phyloP scores from a whole-genome alignment of 148 eudicot species.

The Cornus suecica region DNA sequence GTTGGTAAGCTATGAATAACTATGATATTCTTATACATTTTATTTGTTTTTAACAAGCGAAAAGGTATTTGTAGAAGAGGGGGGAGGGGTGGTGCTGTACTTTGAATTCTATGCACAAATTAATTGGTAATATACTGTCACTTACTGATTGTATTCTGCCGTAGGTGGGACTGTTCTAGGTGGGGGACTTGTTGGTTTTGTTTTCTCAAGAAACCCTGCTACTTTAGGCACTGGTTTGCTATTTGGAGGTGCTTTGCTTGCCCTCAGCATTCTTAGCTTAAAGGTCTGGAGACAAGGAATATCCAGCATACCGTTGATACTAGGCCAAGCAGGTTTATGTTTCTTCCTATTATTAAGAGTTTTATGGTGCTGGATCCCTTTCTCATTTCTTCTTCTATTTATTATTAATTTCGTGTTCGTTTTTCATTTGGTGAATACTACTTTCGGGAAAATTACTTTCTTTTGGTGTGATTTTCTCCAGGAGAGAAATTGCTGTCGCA shows the following conservation, averaged over 20 bases:
- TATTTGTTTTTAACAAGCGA: no score
- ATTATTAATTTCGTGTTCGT: not conserved
- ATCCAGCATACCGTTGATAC: conserved; percentile 72
- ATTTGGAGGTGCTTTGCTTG: conserved; percentile 77
- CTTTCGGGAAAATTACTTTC: no score
- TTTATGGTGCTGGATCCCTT: not conserved
- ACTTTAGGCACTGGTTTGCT: conserved; percentile 57
- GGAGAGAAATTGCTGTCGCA: conserved; percentile 26
- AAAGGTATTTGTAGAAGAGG: no score
- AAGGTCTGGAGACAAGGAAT: conserved; percentile 87
- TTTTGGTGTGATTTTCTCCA: conserved; percentile 30
- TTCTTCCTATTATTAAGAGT: not conserved
- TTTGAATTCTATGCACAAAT: no score
- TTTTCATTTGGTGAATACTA: not conserved
- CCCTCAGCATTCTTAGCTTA: conserved; percentile 70
- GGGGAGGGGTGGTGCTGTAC: no score
- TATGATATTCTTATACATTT: no score
- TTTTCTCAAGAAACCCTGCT: conserved; percentile 62
- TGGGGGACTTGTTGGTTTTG: conserved; percentile 74
- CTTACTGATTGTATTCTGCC: conserved; percentile 1
- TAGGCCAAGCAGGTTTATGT: conserved; percentile 85
- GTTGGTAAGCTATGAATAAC: no score
- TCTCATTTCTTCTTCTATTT: not conserved
- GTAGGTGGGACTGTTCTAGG: conserved; percentile 79
- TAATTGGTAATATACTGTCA: not conserved